Base-by-base conservation (phyloP, 2,329 filamentous ascomycete species). In the Grosmannia serpens region DNA sequence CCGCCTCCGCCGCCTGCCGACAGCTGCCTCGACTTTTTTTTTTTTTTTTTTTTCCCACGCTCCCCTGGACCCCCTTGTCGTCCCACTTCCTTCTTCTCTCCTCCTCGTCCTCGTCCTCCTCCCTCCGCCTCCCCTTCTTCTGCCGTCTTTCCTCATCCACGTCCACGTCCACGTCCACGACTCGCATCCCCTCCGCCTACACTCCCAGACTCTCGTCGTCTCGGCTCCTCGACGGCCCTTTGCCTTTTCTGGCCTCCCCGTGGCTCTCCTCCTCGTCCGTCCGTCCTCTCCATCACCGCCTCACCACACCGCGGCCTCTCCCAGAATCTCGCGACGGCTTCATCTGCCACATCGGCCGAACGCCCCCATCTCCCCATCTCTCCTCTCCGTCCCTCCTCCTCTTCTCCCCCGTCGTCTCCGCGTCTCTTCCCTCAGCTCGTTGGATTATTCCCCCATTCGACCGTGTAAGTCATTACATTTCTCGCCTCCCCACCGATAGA, bases 11-110 rank as follows among this genome's bases (percentile, higher is more conserved):
- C 50, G 44, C 27, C 57, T 53, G 52, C 57, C 51, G 57, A 55
- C 27, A 31, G 46, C n/a, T 27, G 22, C 53, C 53, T 31, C 26
- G 13, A 53, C 13, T 20, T 51, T 44, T 31, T 56, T 31, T 10
- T 31, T 10, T 31, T 5, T 31, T 31, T 52, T 60, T 55, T 58
- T 44, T n/a, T 47, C 38, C 13, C 49, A 22, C 31, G n/a, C 31
- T 22, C 51, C 51, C 31, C 33, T 22, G 50, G 49, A 27, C 27
- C 20, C 50, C 50, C 49, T 51, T 31, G 49, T 51, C 35, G 50
- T 52, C 13, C 47, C 46, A 66, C 66, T 60, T 68, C 66, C 52
- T 70, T 38, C 33, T 53, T 31, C 51, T 53, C 10, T 22, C 24
- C 15, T 31, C 49, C 49, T 51, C n/a, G 11, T 35, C 17, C 31